Evolutionary conservation across 1,284 basidiomycete species (phyloP).

Genomic region (Phylloporus gajari): DNA sequence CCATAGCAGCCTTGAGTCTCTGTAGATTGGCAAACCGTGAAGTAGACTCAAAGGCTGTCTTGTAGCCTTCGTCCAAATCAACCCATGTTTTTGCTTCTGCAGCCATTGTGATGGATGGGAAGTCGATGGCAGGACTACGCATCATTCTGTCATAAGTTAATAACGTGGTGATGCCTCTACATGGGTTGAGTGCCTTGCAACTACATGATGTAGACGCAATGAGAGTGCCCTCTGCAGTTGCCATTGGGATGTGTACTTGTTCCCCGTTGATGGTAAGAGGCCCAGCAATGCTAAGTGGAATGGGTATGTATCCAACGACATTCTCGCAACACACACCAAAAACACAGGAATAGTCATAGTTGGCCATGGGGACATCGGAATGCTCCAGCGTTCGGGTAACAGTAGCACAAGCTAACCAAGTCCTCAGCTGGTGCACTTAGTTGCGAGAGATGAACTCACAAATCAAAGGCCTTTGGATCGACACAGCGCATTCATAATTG

Average conservation of each 20-base stretch:
- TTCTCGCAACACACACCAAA: constrained; percentile 99
- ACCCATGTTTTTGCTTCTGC: constrained; percentile 91
- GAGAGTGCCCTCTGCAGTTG: constrained; percentile 97
- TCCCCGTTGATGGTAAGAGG: constrained; percentile 93
- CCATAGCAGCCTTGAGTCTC: constrained; percentile 85
- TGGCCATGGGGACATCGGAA: constrained; percentile 84
- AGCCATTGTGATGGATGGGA: constrained; percentile 84
- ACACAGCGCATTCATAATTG: constrained; percentile 88
- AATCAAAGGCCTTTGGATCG: constrained; percentile 88
- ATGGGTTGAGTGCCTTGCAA: constrained; percentile 96
- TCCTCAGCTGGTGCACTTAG: constrained; percentile 19
- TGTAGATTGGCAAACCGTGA: constrained; percentile 89
- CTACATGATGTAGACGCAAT: constrained; percentile 98
- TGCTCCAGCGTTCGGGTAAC: constrained; percentile 86
- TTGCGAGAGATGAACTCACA: constrained; percentile 64
- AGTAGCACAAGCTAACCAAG: constrained; percentile 80
- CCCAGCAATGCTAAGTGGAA: constrained; percentile 97
- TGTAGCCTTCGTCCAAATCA: constrained; percentile 87
- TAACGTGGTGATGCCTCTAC: constrained; percentile 95
- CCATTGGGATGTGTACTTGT: constrained; percentile 95
- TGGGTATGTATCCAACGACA: constrained; percentile 96
- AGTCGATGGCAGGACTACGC: constrained; percentile 96
- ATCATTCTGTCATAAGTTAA: constrained; percentile 97
- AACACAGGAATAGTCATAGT: constrained; percentile 95
- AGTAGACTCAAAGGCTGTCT: constrained; percentile 93